Evolutionary conservation across 1,139 yeast genomes (phyloP), one percentile per base, ranked within the genome.

Genomic region (Hansenula lynferdii): DNA sequence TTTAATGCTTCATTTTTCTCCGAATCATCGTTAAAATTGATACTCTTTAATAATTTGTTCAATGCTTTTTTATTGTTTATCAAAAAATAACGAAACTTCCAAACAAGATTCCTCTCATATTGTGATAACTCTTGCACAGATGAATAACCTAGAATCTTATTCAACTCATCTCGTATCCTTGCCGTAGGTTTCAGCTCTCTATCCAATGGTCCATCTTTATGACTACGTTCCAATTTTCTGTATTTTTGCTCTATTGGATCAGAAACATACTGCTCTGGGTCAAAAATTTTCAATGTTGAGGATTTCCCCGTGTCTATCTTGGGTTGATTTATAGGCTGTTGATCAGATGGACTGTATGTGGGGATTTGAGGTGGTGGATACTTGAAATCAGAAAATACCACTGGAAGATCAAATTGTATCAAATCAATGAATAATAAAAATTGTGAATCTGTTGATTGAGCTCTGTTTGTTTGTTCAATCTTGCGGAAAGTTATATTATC

Each of bases 201-300:
- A 57, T 90, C 97, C 26, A 86, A 61, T 22, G 85, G 73, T 1
- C 89, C 75, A 41, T 82, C 77, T 50, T 85, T 82, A 54, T 85
- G 86, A 37, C 85, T 77, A 60, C 97, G 80, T 48, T 89, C 95
- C 36, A 92, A 62, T 44, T 83, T 78, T 48, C 95, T 78, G 56
- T 84, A 87, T 57, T 92, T 94, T 45, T 80, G 73, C 56, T 92
- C 98, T 16, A 92, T 81, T 1, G 96, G 96, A 51, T 89, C 95
- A 42, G 72, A 77, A 14, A 69, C 63, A 42, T 67, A 69, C 49
- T 75, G 78, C 45, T 82, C 90, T 0, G 87, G 85, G 55, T 80
- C 87, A 54, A 73, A 77, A 19, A 77, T 69, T 34, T 70, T 69
- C 45, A 72, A 58, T 18, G 75, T 63, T 3, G 72, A 65, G 28